Evolutionary conservation across 2,329 filamentous ascomycete species (phyloP).

Genomic region (Rutstroemia sydowiana): DNA sequence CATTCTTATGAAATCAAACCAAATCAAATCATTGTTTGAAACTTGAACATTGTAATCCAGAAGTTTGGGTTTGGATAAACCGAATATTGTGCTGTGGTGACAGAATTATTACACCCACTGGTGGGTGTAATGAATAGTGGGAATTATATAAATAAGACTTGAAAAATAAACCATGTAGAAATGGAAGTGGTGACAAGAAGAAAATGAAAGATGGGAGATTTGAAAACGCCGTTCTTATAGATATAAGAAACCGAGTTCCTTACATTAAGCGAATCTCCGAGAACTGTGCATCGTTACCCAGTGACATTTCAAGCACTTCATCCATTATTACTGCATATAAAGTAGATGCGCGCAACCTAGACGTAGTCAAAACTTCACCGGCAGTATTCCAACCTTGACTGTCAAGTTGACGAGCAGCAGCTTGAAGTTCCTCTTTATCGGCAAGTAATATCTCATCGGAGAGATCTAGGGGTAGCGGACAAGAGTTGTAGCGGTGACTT

Average conservation of each 20-base stretch:
- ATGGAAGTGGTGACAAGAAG: too few relatives aligned
- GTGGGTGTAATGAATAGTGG: too few relatives aligned
- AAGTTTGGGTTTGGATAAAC: too few relatives aligned
- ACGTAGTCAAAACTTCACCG: conserved; percentile 37
- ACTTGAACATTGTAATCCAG: too few relatives aligned
- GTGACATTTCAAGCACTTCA: conserved; percentile 51
- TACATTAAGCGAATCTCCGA: background rate
- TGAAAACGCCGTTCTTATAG: too few relatives aligned
- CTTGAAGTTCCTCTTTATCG: conserved; percentile 33
- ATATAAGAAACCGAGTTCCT: background rate
- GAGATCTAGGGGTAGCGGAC: conserved; percentile 48
- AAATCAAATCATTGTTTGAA: too few relatives aligned
- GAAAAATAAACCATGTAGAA: too few relatives aligned
- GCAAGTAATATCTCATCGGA: conserved; percentile 42
- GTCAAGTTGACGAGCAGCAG: conserved; percentile 37
- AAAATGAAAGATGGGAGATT: too few relatives aligned
- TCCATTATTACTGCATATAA: conserved; percentile 45
- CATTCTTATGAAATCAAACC: too few relatives aligned
- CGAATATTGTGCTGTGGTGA: too few relatives aligned
- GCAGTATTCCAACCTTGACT: conserved; percentile 44
- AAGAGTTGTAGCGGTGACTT: conserved; percentile 44
- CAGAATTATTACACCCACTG: too few relatives aligned
- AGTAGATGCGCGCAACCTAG: conserved; percentile 39
- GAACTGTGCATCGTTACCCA: conserved; percentile 15
- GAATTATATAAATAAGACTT: too few relatives aligned